Evolutionary conservation across 148 eudicot genomes (phyloP), one percentile per base, ranked within the genome.

Genomic region (Nyssa sinensis): DNA sequence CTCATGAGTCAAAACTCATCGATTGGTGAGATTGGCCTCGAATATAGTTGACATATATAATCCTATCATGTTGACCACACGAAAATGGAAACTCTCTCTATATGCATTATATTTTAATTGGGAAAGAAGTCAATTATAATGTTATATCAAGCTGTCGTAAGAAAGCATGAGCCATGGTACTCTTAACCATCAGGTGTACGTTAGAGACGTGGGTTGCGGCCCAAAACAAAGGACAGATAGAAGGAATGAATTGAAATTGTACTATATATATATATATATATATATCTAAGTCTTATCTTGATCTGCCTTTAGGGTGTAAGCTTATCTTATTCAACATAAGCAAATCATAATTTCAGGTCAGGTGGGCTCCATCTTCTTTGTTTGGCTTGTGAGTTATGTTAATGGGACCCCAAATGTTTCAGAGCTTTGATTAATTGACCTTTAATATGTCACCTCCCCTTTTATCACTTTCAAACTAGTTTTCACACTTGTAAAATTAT

Each of bases 171-270:
- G 72, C 19, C 55, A 68, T 30, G 41, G 62, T 28, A 21, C 59
- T n/a, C 27, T n/a, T 53, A 53, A 10, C 17, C 23, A 30, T 53
- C 21, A n/a, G 11, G 39, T 25, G 31, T 28, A n/a, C n/a, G 39
- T 7, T 12, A 21, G 23, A 4, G 23, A 0, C 4, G 12, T 33
- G 51, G 33, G n/a, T 70, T 70, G 73, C 62, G 63, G 73, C 63
- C 62, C 73, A n/a, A 55, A 70, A 70, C 44, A n/a, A 55, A 21
- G 73, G 73, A 53, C 11, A 12, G 44, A 55, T 30, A 32, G 51
- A 47, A 51, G 7, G n/a, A 70, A 13, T n/a, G 65, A 62, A 30
- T 10, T 4, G 19, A 1, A 4, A n/a, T n/a, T n/a, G n/a, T n/a
- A n/a, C n/a, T n/a, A n/a, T n/a, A n/a, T n/a, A n/a, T n/a, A n/a